Conservation (phyloP, 371 early-diverging fungal species). For the Mucor plumbeus region DNA sequence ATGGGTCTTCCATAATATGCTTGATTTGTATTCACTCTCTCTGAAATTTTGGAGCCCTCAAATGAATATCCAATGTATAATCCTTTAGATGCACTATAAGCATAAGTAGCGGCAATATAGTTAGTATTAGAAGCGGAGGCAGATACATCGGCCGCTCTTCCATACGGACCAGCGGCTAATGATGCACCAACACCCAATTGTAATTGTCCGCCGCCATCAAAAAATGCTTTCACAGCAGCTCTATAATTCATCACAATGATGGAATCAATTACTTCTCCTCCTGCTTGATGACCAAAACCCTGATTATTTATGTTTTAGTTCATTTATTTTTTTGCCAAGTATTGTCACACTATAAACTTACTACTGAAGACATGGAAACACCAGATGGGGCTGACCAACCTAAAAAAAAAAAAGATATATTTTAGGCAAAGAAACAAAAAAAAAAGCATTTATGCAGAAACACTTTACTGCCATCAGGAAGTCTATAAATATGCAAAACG, state of each 20-base stretch:
- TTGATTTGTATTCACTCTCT: slow-evolving; percentile 42
- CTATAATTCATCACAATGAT: slow-evolving; percentile 53
- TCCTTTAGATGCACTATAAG: slow-evolving; percentile 47
- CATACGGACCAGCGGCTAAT: slow-evolving; percentile 43
- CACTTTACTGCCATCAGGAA: slow-evolving; percentile 46
- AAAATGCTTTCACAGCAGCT: slow-evolving; percentile 47
- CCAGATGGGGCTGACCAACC: slow-evolving; percentile 56
- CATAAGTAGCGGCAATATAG: slow-evolving; percentile 48
- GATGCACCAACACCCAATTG: slow-evolving; percentile 45
- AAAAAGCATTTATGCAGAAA: slow-evolving; percentile 4
- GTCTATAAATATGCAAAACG: slow-evolving; percentile 7
- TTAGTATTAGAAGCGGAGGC: slow-evolving; percentile 34
- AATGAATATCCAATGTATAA: slow-evolving; percentile 44
- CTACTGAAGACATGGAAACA: slow-evolving; percentile 42
- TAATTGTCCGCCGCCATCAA: slow-evolving; percentile 48
- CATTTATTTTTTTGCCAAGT: slow-evolving; percentile 7
- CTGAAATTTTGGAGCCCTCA: slow-evolving; percentile 49
- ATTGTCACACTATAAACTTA: slow-evolving; percentile 17
- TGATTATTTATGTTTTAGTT: slow-evolving; percentile 3
- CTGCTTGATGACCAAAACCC: slow-evolving; percentile 45
- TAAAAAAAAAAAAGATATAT: slow-evolving; percentile 16
- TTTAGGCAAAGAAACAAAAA: slow-evolving; percentile 2
- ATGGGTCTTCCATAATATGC: slow-evolving; percentile 44
- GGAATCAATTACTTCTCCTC: slow-evolving; percentile 46
- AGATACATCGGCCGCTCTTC: slow-evolving; percentile 38